Percentiles rank a stretch among this genome's conserved stretches.
Evolutionary conservation across 2,329 filamentous ascomycete genomes (phyloP).

Genomic region (Diaporthe vexans): DNA sequence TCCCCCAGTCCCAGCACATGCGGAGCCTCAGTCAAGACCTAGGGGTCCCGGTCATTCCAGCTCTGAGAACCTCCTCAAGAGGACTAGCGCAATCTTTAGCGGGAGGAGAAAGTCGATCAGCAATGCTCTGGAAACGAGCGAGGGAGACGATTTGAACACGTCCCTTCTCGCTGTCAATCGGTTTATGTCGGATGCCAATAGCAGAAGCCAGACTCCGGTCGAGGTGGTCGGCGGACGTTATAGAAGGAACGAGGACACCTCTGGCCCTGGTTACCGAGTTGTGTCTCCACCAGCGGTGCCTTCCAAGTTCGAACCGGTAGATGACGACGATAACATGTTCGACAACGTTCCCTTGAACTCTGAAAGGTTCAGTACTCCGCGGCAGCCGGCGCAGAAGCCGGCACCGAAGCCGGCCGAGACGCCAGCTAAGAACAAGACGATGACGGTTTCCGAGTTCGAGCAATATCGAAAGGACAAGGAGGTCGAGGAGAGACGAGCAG

Average conservation of each 20-base stretch:
- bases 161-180: conserved; percentile 63
- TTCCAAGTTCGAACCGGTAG: conserved; percentile 50
- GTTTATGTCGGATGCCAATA: conserved; percentile 54
- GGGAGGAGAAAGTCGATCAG: conserved; percentile 47
- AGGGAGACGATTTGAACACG: conserved; percentile 66
- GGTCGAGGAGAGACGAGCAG: conserved; percentile 54
- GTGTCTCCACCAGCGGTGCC: conserved; percentile 51
- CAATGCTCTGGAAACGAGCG: conserved; percentile 45
- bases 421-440: conserved; percentile 78
- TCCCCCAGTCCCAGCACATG: conserved; percentile 58
- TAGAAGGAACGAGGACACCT: conserved; percentile 57
- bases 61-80: conserved; percentile 52
- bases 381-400: conserved; percentile 51
- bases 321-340: conserved; percentile 69
- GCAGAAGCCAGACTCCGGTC: conserved; percentile 45
- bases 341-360: conserved; percentile 56
- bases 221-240: conserved; percentile 50
- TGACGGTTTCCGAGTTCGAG: conserved; percentile 92
- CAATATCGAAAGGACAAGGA: conserved; percentile 82
- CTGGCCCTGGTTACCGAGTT: conserved; percentile 46
- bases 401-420: conserved; percentile 43
- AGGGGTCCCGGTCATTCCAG: conserved; percentile 40
- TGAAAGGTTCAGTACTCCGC: conserved; percentile 53
- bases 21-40: conserved; percentile 20
- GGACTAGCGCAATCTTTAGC: conserved; percentile 48